Percentiles rank a stretch among this genome's conserved stretches.
Conservation (phyloP, 495 filamentous ascomycete species). For the Aspergillus cristatus region DNA sequence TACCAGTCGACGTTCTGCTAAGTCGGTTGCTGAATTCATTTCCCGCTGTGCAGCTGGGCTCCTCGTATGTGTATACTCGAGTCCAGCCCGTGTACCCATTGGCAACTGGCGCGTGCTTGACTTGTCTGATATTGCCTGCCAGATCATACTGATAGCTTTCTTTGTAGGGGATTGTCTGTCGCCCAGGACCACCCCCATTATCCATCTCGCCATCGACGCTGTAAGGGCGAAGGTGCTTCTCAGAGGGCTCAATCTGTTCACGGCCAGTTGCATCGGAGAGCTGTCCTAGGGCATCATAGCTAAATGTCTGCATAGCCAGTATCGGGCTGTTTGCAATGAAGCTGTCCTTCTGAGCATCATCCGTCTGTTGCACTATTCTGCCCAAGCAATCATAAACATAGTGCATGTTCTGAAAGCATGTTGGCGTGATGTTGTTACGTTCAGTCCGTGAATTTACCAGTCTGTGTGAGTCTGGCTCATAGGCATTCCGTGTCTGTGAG, state of each 20-base stretch:
- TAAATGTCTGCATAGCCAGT: conserved; percentile 12
- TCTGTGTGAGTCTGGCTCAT: conserved; percentile 8
- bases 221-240: neutral
- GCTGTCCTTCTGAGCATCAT: conserved; percentile 18
- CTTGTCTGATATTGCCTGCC: neutral
- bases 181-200: neutral
- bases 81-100: neutral
- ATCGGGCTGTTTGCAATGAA: conserved; percentile 16
- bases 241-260: conserved; percentile 10
- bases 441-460: neutral
- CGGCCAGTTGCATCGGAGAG: conserved; percentile 25
- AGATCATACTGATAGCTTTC: neutral
- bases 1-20: conserved; percentile 2
- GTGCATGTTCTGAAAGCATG: conserved; percentile 14
- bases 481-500: conserved; percentile 7
- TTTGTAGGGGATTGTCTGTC: conserved; percentile 1
- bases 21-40: conserved; percentile 3
- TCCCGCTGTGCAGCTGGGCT: neutral
- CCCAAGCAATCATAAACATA: conserved; percentile 21
- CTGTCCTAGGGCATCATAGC: conserved; percentile 21
- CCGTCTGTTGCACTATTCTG: conserved; percentile 10
- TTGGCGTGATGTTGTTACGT: neutral
- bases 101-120: neutral
- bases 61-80: neutral
- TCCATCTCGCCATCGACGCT: neutral